These are phyloP conservation scores for Blastobotrys ciferrii DNA, from an alignment of 1,139 yeast genomes.

Conservation along the genomic window DNA sequence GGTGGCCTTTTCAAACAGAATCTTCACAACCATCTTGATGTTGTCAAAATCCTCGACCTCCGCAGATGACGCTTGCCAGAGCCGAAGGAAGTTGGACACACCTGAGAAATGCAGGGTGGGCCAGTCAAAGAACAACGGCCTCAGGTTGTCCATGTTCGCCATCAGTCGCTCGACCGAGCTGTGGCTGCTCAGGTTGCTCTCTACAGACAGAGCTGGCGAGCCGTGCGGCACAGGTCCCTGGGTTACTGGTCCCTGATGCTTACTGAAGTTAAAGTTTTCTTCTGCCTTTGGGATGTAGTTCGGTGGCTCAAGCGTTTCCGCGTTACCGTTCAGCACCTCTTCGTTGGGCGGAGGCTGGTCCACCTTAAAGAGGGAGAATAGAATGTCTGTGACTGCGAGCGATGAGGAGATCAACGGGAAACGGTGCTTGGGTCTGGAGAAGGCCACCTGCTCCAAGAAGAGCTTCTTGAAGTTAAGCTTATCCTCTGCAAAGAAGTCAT, in stretches of 20 bases:
- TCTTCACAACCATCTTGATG: conserved; percentile 43
- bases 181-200: conserved; percentile 8
- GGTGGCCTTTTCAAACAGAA: conserved; percentile 38
- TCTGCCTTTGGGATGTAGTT: conserved; percentile 19
- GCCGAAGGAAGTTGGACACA: conserved; percentile 54
- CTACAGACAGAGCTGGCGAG: neutral
- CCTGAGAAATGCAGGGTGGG: conserved; percentile 55
- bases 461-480: conserved; percentile 29
- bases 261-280: neutral
- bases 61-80: conserved; percentile 72
- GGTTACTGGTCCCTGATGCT: neutral
- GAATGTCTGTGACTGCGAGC: conserved; percentile 33
- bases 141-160: conserved; percentile 35
- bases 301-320: conserved; percentile 28
- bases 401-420: conserved; percentile 41
- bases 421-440: conserved; percentile 27
- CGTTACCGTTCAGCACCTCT: conserved; percentile 20
- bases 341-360: conserved; percentile 8
- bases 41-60: conserved; percentile 51
- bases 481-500: conserved; percentile 31
- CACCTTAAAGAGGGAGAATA: conserved; percentile 39
- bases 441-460: conserved; percentile 33
- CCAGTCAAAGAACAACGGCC: conserved; percentile 52
- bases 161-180: conserved; percentile 18
- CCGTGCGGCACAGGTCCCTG: conserved; percentile 4